Evolutionary conservation across 139 green algal genomes (phyloP).

Genomic region (Dunaliella primolecta): DNA sequence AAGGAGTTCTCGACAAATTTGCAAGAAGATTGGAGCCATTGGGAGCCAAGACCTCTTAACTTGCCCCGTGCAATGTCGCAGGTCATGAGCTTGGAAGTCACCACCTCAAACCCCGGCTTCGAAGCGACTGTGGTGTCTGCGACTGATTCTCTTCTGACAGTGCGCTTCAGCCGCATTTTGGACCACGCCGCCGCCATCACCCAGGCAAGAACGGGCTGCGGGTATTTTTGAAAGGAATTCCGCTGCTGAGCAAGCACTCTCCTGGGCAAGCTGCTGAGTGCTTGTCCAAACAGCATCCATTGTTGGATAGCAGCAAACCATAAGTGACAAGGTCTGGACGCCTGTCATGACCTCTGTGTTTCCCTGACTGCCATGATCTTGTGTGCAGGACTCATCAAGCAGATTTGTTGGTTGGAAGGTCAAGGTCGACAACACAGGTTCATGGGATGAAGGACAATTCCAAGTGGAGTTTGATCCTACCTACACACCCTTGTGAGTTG

Average conservation of each 20-base stretch:
- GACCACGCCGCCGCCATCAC: not conserved
- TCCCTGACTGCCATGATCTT: not conserved
- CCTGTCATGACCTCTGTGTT: too few relatives aligned
- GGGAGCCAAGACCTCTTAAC: too few relatives aligned
- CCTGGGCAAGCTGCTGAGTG: too few relatives aligned
- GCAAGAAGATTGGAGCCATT: too few relatives aligned
- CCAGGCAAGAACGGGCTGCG: too few relatives aligned
- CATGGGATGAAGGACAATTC: not conserved
- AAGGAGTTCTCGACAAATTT: too few relatives aligned
- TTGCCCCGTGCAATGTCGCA: too few relatives aligned
- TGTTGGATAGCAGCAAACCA: too few relatives aligned
- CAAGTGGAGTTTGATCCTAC: not conserved
- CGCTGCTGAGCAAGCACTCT: too few relatives aligned
- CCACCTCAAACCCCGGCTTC: not conserved
- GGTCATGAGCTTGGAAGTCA: not conserved
- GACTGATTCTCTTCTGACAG: not conserved
- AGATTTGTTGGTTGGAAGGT: not conserved
- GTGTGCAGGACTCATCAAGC: not conserved
- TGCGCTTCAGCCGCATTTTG: not conserved
- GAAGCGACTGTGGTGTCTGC: not conserved
- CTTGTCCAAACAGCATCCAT: too few relatives aligned
- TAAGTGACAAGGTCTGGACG: too few relatives aligned
- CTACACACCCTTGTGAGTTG: not conserved
- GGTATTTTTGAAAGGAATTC: too few relatives aligned
- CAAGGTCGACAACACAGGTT: not conserved